phyloP scores from a whole-genome alignment of 768 basidiomycete genomes.

The Auricularia sp. region DNA sequence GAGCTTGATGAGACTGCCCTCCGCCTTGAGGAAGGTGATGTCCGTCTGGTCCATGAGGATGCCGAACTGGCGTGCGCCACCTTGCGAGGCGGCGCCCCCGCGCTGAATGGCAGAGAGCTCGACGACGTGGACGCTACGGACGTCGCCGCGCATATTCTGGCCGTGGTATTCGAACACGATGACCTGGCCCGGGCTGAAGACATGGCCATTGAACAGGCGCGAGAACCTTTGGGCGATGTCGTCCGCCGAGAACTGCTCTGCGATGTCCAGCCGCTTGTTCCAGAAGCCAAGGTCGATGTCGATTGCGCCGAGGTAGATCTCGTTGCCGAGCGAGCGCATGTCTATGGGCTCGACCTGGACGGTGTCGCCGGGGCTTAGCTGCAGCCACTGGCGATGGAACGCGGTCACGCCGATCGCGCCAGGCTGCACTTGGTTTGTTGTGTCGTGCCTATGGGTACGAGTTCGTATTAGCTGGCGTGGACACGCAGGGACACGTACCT shows the following conservation, averaged over 20 bases:
- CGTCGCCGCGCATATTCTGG: constrained; percentile 61
- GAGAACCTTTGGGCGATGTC: constrained; percentile 72
- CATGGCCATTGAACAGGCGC: constrained; percentile 59
- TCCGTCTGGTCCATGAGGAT: constrained; percentile 90
- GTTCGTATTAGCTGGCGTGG: background rate
- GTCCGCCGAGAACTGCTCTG: constrained; percentile 75
- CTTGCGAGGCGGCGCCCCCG: constrained; percentile 24
- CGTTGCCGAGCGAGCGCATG: constrained; percentile 33
- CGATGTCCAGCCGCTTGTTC: constrained; percentile 41
- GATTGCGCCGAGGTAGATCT: constrained; percentile 57
- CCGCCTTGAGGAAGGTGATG: constrained; percentile 77
- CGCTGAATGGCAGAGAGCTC: constrained; percentile 58
- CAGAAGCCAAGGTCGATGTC: constrained; percentile 72
- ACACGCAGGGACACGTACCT: constrained; percentile 34
- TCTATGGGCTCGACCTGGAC: constrained; percentile 59
- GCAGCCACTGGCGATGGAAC: constrained; percentile 83
- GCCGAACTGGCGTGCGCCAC: constrained; percentile 34
- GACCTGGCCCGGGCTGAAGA: constrained; percentile 59
- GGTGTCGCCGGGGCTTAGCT: constrained; percentile 62
- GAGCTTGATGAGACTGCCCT: constrained; percentile 73
- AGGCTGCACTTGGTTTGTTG: constrained; percentile 56
- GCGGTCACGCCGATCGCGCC: constrained; percentile 70
- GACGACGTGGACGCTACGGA: constrained; percentile 49
- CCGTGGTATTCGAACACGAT: constrained; percentile 86
- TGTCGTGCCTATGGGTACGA: constrained; percentile 52